A percentile compares a stretch with the other conserved stretches of the same genome.
Evolutionary conservation across 768 basidiomycete genomes (phyloP).

Genomic region (Pleurotus tuoliensis): DNA sequence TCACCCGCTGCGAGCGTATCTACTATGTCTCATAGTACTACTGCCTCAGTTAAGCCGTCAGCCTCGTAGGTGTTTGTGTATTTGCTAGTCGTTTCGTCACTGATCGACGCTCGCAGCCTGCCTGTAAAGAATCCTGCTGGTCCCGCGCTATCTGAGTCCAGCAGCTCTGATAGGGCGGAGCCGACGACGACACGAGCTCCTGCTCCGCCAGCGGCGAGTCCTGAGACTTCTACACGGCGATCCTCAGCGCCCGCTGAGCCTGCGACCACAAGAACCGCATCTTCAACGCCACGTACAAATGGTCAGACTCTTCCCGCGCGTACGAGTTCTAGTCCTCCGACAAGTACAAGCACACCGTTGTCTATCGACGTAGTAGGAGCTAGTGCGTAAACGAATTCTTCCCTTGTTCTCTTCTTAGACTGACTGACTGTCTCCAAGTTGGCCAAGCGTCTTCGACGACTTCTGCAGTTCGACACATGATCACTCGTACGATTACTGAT

Average conservation of each 20-base stretch:
- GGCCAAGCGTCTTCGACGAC: neutral
- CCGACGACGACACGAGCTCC: neutral
- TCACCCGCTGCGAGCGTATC: neutral
- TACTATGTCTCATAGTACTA: neutral
- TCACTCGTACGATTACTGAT: slow-evolving; percentile 38
- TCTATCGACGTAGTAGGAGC: neutral
- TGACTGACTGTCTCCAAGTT: neutral
- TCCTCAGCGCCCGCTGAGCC: neutral
- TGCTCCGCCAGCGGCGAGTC: neutral
- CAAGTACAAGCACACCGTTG: too few species aligned
- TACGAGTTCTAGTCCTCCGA: neutral
- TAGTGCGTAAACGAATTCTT: neutral
- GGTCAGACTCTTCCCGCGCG: neutral
- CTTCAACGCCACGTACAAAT: neutral
- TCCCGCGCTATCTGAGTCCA: neutral
- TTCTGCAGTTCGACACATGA: neutral
- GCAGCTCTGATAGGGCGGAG: neutral
- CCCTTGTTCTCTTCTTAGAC: neutral
- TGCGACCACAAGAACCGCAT: neutral
- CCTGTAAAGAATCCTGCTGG: slow-evolving; percentile 3
- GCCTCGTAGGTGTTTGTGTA: neutral
- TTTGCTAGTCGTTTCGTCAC: too few species aligned
- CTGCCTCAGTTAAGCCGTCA: neutral
- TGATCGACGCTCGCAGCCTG: neutral
- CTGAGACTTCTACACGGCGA: neutral